Percentiles rank a stretch among this genome's conserved stretches.
These are phyloP conservation scores for Umbelopsis sp. DNA, from an alignment of 192 early-diverging fungal species.

Conservation along the genomic window DNA sequence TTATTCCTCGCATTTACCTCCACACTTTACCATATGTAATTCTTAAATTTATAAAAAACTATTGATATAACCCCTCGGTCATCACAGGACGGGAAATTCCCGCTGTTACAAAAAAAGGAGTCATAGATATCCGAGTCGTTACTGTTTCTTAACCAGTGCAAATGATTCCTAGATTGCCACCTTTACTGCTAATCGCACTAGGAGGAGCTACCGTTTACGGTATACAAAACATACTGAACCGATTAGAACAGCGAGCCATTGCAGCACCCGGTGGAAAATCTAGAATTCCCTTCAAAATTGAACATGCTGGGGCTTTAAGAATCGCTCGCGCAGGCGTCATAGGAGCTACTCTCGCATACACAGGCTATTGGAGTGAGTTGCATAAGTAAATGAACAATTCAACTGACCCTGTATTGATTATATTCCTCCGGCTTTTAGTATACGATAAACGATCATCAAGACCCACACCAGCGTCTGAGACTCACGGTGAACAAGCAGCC, in stretches of 20 bases:
- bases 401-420: background rate
- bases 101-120: background rate
- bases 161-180: slow-evolving; percentile 32
- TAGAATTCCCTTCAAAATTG: slow-evolving; percentile 5
- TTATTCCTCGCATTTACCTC: no score
- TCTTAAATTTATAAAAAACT: no score
- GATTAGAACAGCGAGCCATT: slow-evolving; percentile 20
- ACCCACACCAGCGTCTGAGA: slow-evolving; percentile 16
- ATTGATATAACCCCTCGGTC: no score
- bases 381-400: background rate
- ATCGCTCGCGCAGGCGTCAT: slow-evolving; percentile 3
- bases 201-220: slow-evolving; percentile 29
- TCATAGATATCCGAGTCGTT: background rate
- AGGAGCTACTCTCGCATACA: slow-evolving; percentile 12
- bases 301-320: slow-evolving; percentile 1
- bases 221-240: slow-evolving; percentile 20
- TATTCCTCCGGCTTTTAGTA: slow-evolving; percentile 2
- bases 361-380: slow-evolving; percentile 20
- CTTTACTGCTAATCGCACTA: slow-evolving; percentile 18
- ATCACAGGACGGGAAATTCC: no score
- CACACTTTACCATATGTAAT: no score
- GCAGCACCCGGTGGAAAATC: slow-evolving; percentile 19
- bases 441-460: slow-evolving; percentile 22
- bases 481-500: background rate
- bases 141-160: background rate